Percentiles rank a stretch among this genome's conserved stretches.
Conservation (phyloP, 345 rosid genomes). For the Gossypium longicalyx region DNA sequence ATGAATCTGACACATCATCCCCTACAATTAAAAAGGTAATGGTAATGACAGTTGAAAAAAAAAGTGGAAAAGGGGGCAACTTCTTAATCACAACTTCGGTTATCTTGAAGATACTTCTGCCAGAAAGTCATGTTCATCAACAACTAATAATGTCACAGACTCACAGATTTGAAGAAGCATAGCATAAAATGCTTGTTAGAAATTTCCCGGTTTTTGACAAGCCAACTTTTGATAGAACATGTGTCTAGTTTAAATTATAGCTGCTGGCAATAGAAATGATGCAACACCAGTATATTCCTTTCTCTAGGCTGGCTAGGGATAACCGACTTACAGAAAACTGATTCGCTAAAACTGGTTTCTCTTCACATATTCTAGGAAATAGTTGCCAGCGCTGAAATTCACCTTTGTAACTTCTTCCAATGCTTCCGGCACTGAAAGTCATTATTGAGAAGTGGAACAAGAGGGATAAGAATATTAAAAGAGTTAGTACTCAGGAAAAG, state of each 20-base stretch:
- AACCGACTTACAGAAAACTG: conserved; percentile 90
- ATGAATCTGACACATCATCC: not conserved
- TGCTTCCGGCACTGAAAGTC: conserved; percentile 67
- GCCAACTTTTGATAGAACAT: not conserved
- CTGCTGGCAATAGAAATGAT: not conserved
- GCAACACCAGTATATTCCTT: not conserved
- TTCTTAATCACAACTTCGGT: not conserved
- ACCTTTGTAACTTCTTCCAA: conserved; percentile 85
- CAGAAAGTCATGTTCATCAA: conserved; percentile 8
- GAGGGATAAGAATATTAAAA: not conserved
- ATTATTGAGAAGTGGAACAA: not conserved
- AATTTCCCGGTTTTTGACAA: not conserved
- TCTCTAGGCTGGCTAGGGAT: not conserved
- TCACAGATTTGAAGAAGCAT: not conserved
- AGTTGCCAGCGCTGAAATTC: conserved; percentile 89
- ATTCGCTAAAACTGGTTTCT: conserved; percentile 72
- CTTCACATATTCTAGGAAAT: conserved; percentile 69
- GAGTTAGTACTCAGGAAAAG: not conserved
- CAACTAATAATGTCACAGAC: not conserved
- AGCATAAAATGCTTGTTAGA: not conserved
- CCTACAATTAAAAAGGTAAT: not conserved
- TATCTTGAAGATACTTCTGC: not conserved
- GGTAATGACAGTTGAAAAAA: not conserved
- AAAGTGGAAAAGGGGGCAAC: not conserved
- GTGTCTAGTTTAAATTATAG: not conserved